These are phyloP conservation scores for Gossypium gossypioides DNA, from an alignment of 441 rosid genomes.

Conservation along the genomic window DNA sequence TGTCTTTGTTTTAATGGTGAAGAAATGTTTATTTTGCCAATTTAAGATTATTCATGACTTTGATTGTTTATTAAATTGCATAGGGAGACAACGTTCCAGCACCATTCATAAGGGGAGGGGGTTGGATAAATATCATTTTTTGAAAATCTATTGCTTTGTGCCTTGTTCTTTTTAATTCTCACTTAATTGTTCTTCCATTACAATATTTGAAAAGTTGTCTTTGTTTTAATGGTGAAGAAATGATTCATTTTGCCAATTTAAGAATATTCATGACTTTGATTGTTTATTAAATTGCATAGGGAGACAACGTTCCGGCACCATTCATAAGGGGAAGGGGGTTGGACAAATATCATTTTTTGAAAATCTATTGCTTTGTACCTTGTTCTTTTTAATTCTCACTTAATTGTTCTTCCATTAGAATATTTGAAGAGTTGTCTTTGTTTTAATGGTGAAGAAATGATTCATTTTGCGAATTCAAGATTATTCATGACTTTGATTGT, in stretches of 20 bases:
- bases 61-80: slow-evolving; percentile 17
- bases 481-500: slow-evolving; percentile 11
- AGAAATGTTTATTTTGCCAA: neutral
- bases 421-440: neutral
- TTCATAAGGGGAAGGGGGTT: slow-evolving; percentile 39
- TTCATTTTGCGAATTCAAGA: neutral
- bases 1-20: neutral
- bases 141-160: neutral
- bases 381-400: neutral
- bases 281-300: slow-evolving; percentile 38
- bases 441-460: neutral
- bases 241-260: neutral
- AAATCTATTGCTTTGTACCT: neutral
- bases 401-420: neutral
- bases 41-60: slow-evolving; percentile 7
- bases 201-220: neutral
- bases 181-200: neutral
- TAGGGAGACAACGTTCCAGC: slow-evolving; percentile 88
- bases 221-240: neutral
- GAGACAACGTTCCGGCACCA: slow-evolving; percentile 80
- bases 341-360: no score
- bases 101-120: slow-evolving; percentile 52
- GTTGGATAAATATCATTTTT: neutral
- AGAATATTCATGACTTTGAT: slow-evolving; percentile 9
- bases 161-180: neutral